Evolutionary conservation across 2,329 filamentous ascomycete genomes (phyloP).

Genomic region (Apiospora arundinis): DNA sequence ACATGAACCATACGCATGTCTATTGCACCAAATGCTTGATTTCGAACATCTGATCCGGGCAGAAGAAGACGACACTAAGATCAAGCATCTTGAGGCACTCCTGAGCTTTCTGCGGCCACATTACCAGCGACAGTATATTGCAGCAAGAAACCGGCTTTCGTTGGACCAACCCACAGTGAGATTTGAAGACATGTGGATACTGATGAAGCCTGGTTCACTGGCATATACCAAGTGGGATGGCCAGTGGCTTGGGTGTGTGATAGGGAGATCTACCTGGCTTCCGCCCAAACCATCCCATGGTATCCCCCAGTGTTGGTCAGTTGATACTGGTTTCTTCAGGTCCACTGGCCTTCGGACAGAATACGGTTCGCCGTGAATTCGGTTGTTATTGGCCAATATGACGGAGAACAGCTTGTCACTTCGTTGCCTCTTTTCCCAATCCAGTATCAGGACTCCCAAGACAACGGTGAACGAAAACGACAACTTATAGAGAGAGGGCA

Average conservation of each 20-base stretch:
- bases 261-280: neutral
- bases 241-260: neutral
- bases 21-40: neutral
- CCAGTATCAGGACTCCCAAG: neutral
- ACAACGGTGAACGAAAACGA: neutral
- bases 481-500: neutral
- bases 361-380: neutral
- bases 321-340: neutral
- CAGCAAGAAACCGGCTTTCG: neutral
- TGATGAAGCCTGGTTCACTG: neutral
- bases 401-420: neutral
- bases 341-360: neutral
- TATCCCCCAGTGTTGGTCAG: neutral
- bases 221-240: conserved; percentile 3
- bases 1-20: neutral
- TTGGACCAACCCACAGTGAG: neutral
- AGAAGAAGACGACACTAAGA: too few relatives aligned
- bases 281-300: neutral
- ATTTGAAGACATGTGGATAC: neutral
- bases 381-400: neutral
- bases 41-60: neutral
- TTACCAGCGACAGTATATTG: neutral
- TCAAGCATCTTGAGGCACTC: neutral
- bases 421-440: neutral
- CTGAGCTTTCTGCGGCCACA: neutral